A percentile compares a stretch with the other conserved stretches of the same genome.
Evolutionary conservation across 331 rosid genomes (phyloP).

Genomic region (Dryas integrifolia): DNA sequence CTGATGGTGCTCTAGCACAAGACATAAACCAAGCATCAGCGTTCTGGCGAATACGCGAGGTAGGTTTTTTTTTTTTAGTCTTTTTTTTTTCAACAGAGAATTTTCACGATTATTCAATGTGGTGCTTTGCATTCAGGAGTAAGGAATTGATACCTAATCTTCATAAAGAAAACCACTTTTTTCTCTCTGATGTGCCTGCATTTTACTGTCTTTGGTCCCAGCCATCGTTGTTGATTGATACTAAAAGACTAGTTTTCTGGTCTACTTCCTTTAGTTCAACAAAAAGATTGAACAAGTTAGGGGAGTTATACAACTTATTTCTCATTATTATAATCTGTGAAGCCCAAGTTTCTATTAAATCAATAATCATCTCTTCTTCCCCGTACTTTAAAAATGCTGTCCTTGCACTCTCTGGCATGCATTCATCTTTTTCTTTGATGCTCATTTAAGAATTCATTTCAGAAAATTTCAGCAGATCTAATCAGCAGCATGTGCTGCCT

Average conservation of each 20-base stretch:
- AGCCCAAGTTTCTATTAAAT: not conserved
- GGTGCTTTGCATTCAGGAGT: not conserved
- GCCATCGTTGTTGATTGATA: not conserved
- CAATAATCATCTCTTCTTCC: not conserved
- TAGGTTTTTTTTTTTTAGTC: conserved; percentile 28
- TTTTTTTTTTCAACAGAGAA: too few species aligned
- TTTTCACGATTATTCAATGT: not conserved
- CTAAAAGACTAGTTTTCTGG: not conserved
- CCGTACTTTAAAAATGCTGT: not conserved
- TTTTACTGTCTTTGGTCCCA: not conserved
- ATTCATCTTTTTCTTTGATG: not conserved
- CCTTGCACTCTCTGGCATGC: not conserved
- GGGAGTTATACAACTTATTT: too few species aligned
- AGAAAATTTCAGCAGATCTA: not conserved
- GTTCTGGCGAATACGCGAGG: conserved; percentile 95
- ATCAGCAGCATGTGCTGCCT: not conserved
- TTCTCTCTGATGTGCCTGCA: not conserved
- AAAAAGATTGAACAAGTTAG: too few species aligned
- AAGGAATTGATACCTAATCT: not conserved
- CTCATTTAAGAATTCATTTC: not conserved
- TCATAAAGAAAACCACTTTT: not conserved
- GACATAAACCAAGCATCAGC: conserved; percentile 92
- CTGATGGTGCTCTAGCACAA: conserved; percentile 91
- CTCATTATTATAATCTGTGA: too few species aligned
- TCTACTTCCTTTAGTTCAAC: too few species aligned